Evolutionary conservation across 257 asterid species (phyloP), one percentile per base, ranked within the genome.

Genomic region (Craterostigma plantagineum): DNA sequence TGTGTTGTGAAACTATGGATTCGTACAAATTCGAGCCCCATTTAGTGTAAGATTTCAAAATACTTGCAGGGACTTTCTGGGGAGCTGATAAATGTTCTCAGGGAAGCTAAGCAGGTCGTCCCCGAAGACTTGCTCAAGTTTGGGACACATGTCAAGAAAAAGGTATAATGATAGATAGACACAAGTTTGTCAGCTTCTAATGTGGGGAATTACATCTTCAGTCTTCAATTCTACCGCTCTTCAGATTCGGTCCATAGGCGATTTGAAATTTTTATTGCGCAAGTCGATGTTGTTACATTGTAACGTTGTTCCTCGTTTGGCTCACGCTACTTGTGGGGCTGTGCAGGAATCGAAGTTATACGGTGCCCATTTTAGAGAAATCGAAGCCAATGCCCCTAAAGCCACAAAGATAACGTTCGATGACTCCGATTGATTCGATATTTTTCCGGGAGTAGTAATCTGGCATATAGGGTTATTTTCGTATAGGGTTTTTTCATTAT

Each of bases 121-220:
- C 98, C 98, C 17, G 75, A 69, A 35, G 51, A 74, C 42, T 81
- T 87, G 8, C 53, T 79, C n/a, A 87, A 82, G 51, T 87, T 87
- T 12, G 98, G 98, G 48, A 87, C 98, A 36, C 98, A 87, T 38
- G 98, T 87, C 54, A 87, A 82, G 86, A 87, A 87, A 63, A 87
- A 82, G 92, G 98, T 36, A 8, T 2, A 3, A 2, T 12, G 14
- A 36, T n/a, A n/a, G n/a, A n/a, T n/a, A n/a, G n/a, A n/a, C n/a
- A n/a, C n/a, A n/a, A n/a, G n/a, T n/a, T n/a, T n/a, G n/a, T n/a
- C n/a, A n/a, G n/a, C 4, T 36, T 36, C 3, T 9, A 2, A 12
- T 10, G 8, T 3, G 40, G 11, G 14, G 8, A 12, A 36, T 36
- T 23, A 23, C 30, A 6, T 23, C 6, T 23, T 23, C 30, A 6